phyloP scores from a whole-genome alignment of 768 basidiomycete genomes.

The Boletales sp. region DNA sequence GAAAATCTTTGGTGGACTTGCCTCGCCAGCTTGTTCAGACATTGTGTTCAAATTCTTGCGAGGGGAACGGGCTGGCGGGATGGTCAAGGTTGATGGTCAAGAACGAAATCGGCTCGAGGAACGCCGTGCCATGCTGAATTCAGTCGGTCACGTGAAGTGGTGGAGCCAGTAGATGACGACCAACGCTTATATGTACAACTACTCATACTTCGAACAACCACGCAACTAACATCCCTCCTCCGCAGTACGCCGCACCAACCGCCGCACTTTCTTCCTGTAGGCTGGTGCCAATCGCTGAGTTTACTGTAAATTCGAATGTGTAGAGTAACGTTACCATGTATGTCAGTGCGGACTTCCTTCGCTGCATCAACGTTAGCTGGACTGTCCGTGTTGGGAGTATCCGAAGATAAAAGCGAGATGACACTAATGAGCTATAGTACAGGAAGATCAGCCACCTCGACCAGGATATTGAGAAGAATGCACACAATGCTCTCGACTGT shows the following conservation, averaged over 20 bases:
- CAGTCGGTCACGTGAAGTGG: constrained; percentile 21
- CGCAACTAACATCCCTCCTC: constrained; percentile 79
- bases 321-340: constrained; percentile 42
- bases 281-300: no score
- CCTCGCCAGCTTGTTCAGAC: constrained; percentile 43
- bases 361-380: constrained; percentile 98
- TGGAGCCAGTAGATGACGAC: neutral
- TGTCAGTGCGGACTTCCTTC: constrained; percentile 72
- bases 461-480: neutral
- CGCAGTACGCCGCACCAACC: constrained; percentile 80
- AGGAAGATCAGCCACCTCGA: neutral
- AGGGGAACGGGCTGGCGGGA: constrained; percentile 9
- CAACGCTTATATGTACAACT: no score
- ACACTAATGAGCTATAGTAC: constrained; percentile 83
- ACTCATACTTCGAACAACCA: neutral
- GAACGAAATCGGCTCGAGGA: neutral
- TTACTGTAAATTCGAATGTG: neutral
- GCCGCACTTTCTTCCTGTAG: constrained; percentile 96
- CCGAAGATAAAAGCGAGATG: constrained; percentile 91
- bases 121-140: neutral
- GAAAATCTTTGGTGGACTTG: constrained; percentile 25
- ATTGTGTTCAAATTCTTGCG: constrained; percentile 16
- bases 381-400: constrained; percentile 87
- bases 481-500: constrained; percentile 93
- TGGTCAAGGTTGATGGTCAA: constrained; percentile 9